phyloP scores from a whole-genome alignment of 768 basidiomycete genomes.

The Kwoniella shandongensis region DNA sequence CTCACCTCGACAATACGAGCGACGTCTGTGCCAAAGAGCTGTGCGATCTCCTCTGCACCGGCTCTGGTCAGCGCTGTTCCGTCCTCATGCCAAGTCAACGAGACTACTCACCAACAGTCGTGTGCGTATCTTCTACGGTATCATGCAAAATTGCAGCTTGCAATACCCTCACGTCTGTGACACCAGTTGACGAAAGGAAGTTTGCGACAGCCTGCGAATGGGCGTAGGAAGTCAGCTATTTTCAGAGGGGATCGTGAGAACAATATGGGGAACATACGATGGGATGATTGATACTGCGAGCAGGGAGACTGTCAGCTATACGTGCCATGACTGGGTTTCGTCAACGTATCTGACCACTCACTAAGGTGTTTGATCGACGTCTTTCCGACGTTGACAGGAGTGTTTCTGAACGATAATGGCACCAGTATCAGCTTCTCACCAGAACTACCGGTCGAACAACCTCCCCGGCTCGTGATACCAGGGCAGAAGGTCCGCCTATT shows the following conservation, averaged over 20 bases:
- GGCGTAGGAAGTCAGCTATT: neutral
- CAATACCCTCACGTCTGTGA: constrained; percentile 45
- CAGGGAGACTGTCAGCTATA: constrained; percentile 7
- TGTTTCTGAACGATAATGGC: constrained; percentile 38
- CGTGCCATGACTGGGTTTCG: neutral
- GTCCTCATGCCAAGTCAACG: neutral
- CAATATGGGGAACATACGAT: constrained; percentile 26
- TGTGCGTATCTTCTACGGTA: constrained; percentile 54
- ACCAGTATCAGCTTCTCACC: neutral
- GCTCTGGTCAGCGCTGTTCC: neutral
- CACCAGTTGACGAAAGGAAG: constrained; percentile 47
- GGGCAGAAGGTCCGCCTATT: too few species aligned
- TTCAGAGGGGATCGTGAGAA: neutral
- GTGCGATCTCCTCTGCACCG: constrained; percentile 44
- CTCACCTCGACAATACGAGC: constrained; percentile 49
- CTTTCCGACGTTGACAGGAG: constrained; percentile 49
- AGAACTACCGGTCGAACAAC: too few species aligned
- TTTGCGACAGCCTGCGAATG: constrained; percentile 44
- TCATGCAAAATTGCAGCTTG: constrained; percentile 54
- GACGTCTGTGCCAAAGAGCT: constrained; percentile 48
- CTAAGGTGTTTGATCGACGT: constrained; percentile 51
- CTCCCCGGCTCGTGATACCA: too few species aligned
- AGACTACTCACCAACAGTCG: constrained; percentile 34
- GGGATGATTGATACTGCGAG: constrained; percentile 51
- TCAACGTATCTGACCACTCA: constrained; percentile 15